phyloP scores from a whole-genome alignment of 306 rosid genomes.

The Cicer arietinum region DNA sequence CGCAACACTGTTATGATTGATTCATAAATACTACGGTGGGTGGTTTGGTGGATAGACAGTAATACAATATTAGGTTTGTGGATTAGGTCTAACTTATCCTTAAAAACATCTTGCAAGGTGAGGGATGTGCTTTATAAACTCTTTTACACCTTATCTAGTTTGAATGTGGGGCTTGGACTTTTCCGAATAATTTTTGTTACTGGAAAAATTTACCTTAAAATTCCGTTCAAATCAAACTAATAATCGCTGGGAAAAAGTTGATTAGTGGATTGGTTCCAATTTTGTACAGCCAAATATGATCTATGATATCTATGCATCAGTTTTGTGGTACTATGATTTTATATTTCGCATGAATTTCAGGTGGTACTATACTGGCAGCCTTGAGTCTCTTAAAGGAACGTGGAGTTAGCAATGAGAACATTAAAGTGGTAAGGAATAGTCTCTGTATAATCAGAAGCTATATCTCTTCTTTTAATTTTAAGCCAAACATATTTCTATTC shows the following conservation, averaged over 20 bases:
- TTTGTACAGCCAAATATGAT: slow-evolving; percentile 7
- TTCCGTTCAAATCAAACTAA: background rate
- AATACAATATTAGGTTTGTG: too few species aligned
- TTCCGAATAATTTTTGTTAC: background rate
- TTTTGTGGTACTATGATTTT: background rate
- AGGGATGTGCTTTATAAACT: too few species aligned
- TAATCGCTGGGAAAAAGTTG: background rate
- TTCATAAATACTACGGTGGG: too few species aligned
- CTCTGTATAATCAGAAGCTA: slow-evolving; percentile 24
- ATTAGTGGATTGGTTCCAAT: background rate
- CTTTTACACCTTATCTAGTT: background rate
- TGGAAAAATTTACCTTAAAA: background rate
- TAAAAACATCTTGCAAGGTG: too few species aligned
- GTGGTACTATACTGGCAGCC: slow-evolving; percentile 91
- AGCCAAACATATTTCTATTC: slow-evolving; percentile 1
- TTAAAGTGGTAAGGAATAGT: slow-evolving; percentile 73
- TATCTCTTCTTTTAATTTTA: background rate
- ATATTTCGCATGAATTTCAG: slow-evolving; percentile 51
- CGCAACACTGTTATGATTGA: too few species aligned
- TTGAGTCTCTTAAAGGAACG: slow-evolving; percentile 72
- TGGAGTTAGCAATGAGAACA: slow-evolving; percentile 74
- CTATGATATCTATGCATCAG: slow-evolving; percentile 24
- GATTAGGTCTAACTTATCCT: background rate
- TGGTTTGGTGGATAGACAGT: too few species aligned
- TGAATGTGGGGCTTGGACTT: background rate